Conservation (phyloP, 768 basidiomycete species). For the Roridomyces roridus region DNA sequence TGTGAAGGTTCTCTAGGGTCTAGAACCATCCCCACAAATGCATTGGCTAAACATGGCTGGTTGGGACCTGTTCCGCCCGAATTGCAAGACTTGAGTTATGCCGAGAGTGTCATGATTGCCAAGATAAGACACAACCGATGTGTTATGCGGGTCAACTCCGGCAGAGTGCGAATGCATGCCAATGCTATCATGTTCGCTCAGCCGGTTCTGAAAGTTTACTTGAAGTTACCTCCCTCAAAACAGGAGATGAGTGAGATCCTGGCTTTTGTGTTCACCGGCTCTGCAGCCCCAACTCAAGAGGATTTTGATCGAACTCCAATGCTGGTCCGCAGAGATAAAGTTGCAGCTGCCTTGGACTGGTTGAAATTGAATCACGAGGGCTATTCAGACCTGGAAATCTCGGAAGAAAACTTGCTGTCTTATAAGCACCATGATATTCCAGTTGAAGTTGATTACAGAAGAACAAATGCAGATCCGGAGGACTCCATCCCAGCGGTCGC, state of each 20-base stretch:
- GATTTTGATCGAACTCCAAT: slow-evolving; percentile 10
- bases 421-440: slow-evolving; percentile 11
- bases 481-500: background rate
- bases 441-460: slow-evolving; percentile 16
- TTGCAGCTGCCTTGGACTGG: slow-evolving; percentile 15
- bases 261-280: slow-evolving; percentile 13
- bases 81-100: slow-evolving; percentile 30
- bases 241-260: slow-evolving; percentile 30
- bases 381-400: slow-evolving; percentile 15
- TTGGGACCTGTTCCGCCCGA: slow-evolving; percentile 37
- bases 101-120: slow-evolving; percentile 34
- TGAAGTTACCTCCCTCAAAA: slow-evolving; percentile 28
- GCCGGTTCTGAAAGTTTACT: slow-evolving; percentile 33
- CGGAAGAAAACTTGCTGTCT: slow-evolving; percentile 3
- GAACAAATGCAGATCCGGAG: slow-evolving; percentile 3
- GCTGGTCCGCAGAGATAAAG: slow-evolving; percentile 20
- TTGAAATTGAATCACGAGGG: slow-evolving; percentile 13
- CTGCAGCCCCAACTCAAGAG: background rate
- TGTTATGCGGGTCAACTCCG: slow-evolving; percentile 33
- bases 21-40: slow-evolving; percentile 19
- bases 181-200: slow-evolving; percentile 38
- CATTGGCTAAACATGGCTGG: slow-evolving; percentile 42
- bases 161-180: slow-evolving; percentile 31
- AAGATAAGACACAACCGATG: slow-evolving; percentile 32
- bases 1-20: background rate